These are phyloP conservation scores for Nitzschia palea DNA, from an alignment of 108 stramenopile species.

Conservation along the genomic window DNA sequence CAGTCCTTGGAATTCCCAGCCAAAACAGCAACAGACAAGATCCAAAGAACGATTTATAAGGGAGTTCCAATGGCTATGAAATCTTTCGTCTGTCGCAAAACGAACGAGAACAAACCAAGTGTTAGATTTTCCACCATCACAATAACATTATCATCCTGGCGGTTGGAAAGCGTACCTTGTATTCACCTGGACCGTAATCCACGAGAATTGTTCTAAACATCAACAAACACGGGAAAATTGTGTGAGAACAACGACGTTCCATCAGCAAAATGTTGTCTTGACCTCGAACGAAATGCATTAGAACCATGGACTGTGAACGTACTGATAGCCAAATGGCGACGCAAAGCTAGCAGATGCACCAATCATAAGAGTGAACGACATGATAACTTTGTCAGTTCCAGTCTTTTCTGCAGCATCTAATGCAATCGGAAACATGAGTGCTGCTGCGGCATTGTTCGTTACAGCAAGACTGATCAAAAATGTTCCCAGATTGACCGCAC, in stretches of 20 bases:
- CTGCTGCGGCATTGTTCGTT: constrained; percentile 89
- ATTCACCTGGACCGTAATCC: constrained; percentile 87
- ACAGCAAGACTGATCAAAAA: constrained; percentile 79
- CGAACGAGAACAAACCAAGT: background rate
- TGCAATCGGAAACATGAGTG: constrained; percentile 83
- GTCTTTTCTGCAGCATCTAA: constrained; percentile 75
- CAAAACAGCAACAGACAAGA: constrained; percentile 50
- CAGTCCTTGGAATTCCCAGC: constrained; percentile 36
- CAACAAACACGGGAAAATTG: no score
- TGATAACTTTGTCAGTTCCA: constrained; percentile 54
- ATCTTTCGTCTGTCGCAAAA: constrained; percentile 50
- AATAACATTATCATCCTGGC: background rate
- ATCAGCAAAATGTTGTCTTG: no score
- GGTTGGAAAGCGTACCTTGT: constrained; percentile 42
- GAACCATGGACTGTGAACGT: constrained; percentile 3
- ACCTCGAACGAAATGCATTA: background rate
- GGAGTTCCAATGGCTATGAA: constrained; percentile 76
- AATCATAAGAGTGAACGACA: constrained; percentile 80
- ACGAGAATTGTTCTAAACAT: constrained; percentile 71
- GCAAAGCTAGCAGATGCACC: constrained; percentile 81
- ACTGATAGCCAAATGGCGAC: constrained; percentile 79
- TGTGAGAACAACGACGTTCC: no score
- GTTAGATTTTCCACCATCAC: no score
- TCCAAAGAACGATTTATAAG: constrained; percentile 80
- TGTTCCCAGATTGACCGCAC: constrained; percentile 84